These are phyloP conservation scores for Mortierella sp. DNA, from an alignment of 371 early-diverging fungal genomes.

Conservation along the genomic window DNA sequence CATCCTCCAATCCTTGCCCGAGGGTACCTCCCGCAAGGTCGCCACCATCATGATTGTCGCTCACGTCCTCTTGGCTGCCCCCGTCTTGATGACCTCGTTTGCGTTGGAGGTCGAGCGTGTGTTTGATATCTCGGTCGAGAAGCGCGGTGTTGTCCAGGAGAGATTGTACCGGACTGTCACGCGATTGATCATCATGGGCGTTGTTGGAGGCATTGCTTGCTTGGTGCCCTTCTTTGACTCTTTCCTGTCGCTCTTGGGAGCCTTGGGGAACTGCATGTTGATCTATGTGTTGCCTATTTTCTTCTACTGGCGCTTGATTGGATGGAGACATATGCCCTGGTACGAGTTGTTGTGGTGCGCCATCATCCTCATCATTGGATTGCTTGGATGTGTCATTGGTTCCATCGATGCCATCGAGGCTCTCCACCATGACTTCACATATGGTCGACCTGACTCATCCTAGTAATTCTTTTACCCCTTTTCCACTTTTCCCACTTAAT, in stretches of 20 bases:
- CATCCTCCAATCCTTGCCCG: constrained; percentile 77
- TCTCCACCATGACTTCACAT: constrained; percentile 28
- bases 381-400: constrained; percentile 82
- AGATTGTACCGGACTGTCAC: constrained; percentile 66
- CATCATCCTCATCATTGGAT: constrained; percentile 74
- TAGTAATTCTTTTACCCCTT: not conserved
- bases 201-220: constrained; percentile 72
- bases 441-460: not conserved
- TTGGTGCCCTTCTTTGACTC: constrained; percentile 85
- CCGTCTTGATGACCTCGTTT: constrained; percentile 85
- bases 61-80: constrained; percentile 87
- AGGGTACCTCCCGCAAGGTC: constrained; percentile 59
- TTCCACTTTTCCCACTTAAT: not conserved
- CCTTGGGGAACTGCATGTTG: constrained; percentile 81
- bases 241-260: constrained; percentile 86
- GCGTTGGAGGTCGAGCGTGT: constrained; percentile 74
- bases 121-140: constrained; percentile 27
- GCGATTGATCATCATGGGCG: constrained; percentile 65
- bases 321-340: constrained; percentile 69
- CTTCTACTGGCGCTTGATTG: constrained; percentile 82
- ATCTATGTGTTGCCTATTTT: constrained; percentile 87
- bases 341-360: constrained; percentile 74
- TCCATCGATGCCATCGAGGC: constrained; percentile 77
- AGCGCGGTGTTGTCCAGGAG: constrained; percentile 40
- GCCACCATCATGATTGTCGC: constrained; percentile 83